phyloP scores from a whole-genome alignment of 2,329 filamentous ascomycete species.

The Diaporthe capsici region DNA sequence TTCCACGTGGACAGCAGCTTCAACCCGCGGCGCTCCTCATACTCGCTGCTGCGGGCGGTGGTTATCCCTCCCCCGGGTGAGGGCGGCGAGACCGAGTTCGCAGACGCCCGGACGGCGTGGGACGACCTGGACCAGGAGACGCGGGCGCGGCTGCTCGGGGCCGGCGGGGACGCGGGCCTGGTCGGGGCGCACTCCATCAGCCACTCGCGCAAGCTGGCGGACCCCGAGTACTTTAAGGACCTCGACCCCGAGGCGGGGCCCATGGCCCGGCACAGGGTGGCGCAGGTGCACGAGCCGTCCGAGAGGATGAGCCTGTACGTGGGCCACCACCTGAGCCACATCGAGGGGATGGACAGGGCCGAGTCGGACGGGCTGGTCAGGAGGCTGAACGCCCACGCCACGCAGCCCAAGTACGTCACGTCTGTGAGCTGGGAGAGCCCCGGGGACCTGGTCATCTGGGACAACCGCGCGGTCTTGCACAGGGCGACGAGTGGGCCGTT shows the following conservation, averaged over 20 bases:
- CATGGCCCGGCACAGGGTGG: slow-evolving; percentile 61
- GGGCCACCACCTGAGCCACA: slow-evolving; percentile 66
- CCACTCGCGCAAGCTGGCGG: slow-evolving; percentile 66
- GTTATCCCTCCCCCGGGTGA: slow-evolving; percentile 61
- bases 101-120: slow-evolving; percentile 66
- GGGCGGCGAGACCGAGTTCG: slow-evolving; percentile 67
- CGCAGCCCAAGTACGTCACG: slow-evolving; percentile 61
- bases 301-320: slow-evolving; percentile 68
- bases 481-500: slow-evolving; percentile 63
- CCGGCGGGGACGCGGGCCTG: slow-evolving; percentile 51
- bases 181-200: slow-evolving; percentile 65
- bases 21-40: slow-evolving; percentile 67
- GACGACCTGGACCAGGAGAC: slow-evolving; percentile 57
- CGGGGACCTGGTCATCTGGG: slow-evolving; percentile 70
- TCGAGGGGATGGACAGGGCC: slow-evolving; percentile 53
- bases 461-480: slow-evolving; percentile 71
- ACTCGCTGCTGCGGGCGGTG: slow-evolving; percentile 65
- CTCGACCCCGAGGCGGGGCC: slow-evolving; percentile 56
- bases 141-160: slow-evolving; percentile 51
- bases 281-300: slow-evolving; percentile 65
- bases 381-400: slow-evolving; percentile 61
- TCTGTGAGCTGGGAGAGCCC: slow-evolving; percentile 62
- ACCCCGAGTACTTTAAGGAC: slow-evolving; percentile 62
- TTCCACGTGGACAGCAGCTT: slow-evolving; percentile 70
- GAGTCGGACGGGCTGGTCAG: slow-evolving; percentile 55